Percentiles rank a stretch among this genome's conserved stretches.
phyloP scores from a whole-genome alignment of 108 stramenopile genomes.

The Cyclotella baltica region DNA sequence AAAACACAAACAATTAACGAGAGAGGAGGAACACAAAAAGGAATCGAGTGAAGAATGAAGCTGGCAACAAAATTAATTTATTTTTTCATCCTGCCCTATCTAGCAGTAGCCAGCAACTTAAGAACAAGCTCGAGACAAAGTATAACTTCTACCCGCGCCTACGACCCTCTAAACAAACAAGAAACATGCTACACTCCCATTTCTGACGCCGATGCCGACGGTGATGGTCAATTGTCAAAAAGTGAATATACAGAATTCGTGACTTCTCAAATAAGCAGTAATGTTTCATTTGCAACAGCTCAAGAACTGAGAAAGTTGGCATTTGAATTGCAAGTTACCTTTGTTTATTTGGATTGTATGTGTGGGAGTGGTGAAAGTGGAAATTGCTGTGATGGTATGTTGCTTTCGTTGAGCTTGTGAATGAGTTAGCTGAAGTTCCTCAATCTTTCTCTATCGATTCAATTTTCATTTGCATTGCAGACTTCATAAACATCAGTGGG shows the following conservation, averaged over 20 bases:
- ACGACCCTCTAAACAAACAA: background rate
- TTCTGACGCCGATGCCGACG: background rate
- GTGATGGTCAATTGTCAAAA: background rate
- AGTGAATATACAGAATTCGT: conserved; percentile 8
- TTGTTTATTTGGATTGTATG: conserved; percentile 13
- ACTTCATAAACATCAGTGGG: background rate
- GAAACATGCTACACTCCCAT: conserved; percentile 3
- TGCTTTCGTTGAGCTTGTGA: background rate
- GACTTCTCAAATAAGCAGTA: background rate
- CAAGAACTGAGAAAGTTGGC: background rate
- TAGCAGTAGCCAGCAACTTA: too few species aligned
- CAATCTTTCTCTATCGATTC: too few species aligned
- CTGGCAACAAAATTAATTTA: too few species aligned
- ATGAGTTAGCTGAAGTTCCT: too few species aligned
- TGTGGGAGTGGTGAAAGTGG: background rate
- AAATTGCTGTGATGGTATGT: conserved; percentile 11
- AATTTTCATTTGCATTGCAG: too few species aligned
- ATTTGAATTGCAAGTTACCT: conserved; percentile 15
- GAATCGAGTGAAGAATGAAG: too few species aligned
- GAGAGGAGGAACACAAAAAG: too few species aligned
- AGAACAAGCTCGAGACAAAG: too few species aligned
- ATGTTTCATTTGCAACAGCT: background rate
- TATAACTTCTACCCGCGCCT: too few species aligned
- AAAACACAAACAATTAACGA: too few species aligned
- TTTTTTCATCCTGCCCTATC: too few species aligned